Base-by-base conservation (phyloP, 257 asterid species). In the Lavandula angustifolia region DNA sequence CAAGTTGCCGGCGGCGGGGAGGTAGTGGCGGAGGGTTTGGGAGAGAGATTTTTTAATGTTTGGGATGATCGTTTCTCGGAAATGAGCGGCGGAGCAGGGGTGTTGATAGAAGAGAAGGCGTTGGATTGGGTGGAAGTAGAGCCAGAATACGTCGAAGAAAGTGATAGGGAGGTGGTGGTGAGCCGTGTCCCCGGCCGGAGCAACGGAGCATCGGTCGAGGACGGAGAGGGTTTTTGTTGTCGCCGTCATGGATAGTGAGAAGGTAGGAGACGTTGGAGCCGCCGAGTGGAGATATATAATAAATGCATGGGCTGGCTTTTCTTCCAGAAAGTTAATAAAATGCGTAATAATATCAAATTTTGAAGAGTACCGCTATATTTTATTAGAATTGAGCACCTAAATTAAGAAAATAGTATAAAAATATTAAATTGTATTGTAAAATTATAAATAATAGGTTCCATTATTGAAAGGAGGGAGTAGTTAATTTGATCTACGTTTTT, bases 61-160 rank as follows among this genome's bases (percentile, higher is more conserved):
- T 0, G 92, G 92, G 31, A 72, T 65, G 0, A 76, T 9, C 0
- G 16, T 60, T 6, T 85, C 68, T 0, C 63, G 40, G 76, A 85
- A 85, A 42, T 72, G 41, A 1, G 75, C 3, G 8, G 18, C 17
- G 61, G 88, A 68, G 52, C 80, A 70, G 10, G 85, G 75, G 64
- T 54, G 44, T 6, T 42, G 62, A 64, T 81, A 83, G 74, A 81
- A 79, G 60, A 83, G 70, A 9, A 85, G 80, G 5, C 84, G 76
- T 9, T 77, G 69, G 46, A 83, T 61, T 1, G 79, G 78, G 62
- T 68, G 79, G 66, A 76, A 78, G 29, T 40, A 54, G 14, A 82
- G 27, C 85, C 83, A 85, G 3, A 49, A 0, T 47, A 80, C 18
- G 79, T 80, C 86, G 38, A 75, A 64, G 72, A 16, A 77, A 1